Conservation (phyloP, 768 basidiomycete genomes). For the Goffeauzyma gilvescens region DNA sequence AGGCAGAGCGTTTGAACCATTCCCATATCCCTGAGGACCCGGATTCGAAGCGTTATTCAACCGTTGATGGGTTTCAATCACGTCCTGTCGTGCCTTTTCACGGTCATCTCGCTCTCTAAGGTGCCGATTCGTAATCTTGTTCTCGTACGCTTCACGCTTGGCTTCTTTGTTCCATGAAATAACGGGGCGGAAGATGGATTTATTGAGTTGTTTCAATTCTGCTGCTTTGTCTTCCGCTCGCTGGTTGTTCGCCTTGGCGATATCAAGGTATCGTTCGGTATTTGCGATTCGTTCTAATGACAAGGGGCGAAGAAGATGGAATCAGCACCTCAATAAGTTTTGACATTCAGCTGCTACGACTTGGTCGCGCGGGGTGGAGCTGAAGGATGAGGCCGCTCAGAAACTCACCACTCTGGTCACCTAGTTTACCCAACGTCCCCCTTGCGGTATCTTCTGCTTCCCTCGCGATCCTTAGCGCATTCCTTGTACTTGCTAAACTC, state of each 20-base stretch:
- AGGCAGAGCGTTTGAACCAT: conserved; percentile 35
- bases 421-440: conserved; percentile 61
- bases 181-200: conserved; percentile 81
- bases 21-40: conserved; percentile 34
- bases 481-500: conserved; percentile 60
- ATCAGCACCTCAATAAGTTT: no score
- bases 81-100: conserved; percentile 66
- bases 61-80: conserved; percentile 69
- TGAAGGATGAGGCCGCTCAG: no score
- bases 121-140: conserved; percentile 63
- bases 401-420: conserved; percentile 80
- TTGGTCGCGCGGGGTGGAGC: no score
- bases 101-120: conserved; percentile 67
- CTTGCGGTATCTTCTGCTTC: conserved; percentile 92
- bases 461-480: conserved; percentile 78
- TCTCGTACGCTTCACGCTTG: conserved; percentile 72
- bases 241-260: conserved; percentile 65
- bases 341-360: no score
- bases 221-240: conserved; percentile 84
- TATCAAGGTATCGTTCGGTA: conserved; percentile 84
- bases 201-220: conserved; percentile 83
- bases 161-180: conserved; percentile 81
- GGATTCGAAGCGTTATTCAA: conserved; percentile 55
- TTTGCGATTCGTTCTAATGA: conserved; percentile 48
- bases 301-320: no score